Base-by-base conservation (phyloP, 78 protist genomes). In the Parvularia atlantis region DNA sequence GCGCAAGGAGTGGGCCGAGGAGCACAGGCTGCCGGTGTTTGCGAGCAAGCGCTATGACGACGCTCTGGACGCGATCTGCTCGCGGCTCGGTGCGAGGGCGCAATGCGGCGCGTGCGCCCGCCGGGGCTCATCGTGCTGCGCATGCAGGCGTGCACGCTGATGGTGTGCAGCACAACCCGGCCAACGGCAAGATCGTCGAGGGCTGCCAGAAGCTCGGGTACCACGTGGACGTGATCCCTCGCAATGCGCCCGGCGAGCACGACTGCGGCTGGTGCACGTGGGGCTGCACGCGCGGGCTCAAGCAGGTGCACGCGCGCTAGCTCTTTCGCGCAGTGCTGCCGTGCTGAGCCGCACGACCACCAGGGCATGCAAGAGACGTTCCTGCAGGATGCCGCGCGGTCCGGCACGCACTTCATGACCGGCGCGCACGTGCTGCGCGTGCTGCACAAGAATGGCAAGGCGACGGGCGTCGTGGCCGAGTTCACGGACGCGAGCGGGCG, bases 111-210 rank as follows among this genome's bases (percentile, higher is more conserved):
- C n/a, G n/a, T n/a, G n/a, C n/a, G n/a, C n/a, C n/a, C n/a, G n/a
- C n/a, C 17, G 65, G 62, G 11, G 28, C 61, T 36, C 83, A 78
- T 40, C 78, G 83, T 53, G 76, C 67, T 3, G 67, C 65, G 16
- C 74, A 37, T 6, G 46, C 11, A 50, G 77, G 50, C n/a, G 26
- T n/a, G 26, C 40, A 41, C 13, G 75, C 56, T 9, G 77, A 68
- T 53, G 83, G 76, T 31, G 48, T 53, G 31, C 24, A 52, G 30
- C 60, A 35, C 73, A 44, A 77, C n/a, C 53, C 72, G 16, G 66
- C 65, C 33, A 71, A 44, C 50, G 26, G 50, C 50, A 13, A 14
- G 50, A 7, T 44, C 50, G 50, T 14, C 26, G 50, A 44, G 13
- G 50, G 50, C 13, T 44, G 50, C 50, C 50, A 44, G 26, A 44